Conservation (phyloP, 202 grass and related monocot genomes). For the Carex sylvatica region DNA sequence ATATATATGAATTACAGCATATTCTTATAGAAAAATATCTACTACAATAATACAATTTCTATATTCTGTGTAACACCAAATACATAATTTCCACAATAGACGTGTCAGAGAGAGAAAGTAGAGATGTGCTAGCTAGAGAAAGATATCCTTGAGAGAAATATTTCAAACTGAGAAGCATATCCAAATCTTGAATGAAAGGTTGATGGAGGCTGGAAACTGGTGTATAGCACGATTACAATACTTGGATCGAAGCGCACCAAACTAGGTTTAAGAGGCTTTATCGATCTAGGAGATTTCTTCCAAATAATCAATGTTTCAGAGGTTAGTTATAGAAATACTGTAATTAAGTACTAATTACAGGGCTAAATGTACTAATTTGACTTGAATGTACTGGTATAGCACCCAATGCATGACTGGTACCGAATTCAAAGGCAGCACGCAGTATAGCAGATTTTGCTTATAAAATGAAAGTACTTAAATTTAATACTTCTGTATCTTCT, state of each 20-base stretch:
- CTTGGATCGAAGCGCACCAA: conserved; percentile 72
- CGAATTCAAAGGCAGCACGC: background rate
- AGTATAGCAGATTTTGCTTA: conserved; percentile 19
- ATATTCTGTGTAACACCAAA: too few species aligned
- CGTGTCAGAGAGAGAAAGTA: too few species aligned
- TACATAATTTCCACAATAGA: too few species aligned
- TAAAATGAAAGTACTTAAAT: conserved; percentile 5
- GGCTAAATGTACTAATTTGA: background rate
- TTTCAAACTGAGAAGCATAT: too few species aligned
- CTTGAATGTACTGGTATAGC: background rate
- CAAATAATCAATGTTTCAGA: conserved; percentile 77
- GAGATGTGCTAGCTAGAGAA: too few species aligned
- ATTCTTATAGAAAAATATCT: too few species aligned
- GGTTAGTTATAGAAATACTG: conserved; percentile 36
- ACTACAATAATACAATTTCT: too few species aligned
- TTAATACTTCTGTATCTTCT: conserved; percentile 44
- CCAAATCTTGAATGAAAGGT: conserved; percentile 44
- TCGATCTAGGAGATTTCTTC: conserved; percentile 70
- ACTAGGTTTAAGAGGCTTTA: conserved; percentile 71
- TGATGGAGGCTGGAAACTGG: conserved; percentile 82
- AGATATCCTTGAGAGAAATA: too few species aligned
- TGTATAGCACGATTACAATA: conserved; percentile 87
- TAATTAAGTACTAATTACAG: background rate
- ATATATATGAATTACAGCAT: too few species aligned
- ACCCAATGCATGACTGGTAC: background rate